A percentile compares a stretch with the other conserved stretches of the same genome.
phyloP scores from a whole-genome alignment of 441 rosid species.

The Kokia cookei region DNA sequence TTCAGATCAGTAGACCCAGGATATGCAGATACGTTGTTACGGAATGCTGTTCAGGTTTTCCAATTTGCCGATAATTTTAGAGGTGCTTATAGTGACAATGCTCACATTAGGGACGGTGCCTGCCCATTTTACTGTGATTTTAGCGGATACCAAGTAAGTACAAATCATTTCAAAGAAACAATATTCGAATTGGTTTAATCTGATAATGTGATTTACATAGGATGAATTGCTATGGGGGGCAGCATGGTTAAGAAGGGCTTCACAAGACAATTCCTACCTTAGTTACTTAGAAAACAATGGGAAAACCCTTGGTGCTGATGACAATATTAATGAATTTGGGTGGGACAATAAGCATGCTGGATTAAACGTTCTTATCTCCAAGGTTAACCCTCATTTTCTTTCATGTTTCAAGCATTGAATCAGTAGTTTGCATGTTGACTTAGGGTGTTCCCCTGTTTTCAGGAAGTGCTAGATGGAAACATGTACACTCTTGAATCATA shows the following conservation, averaged over 20 bases:
- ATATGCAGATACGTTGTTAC: conserved; percentile 64
- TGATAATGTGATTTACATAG: conserved; percentile 15
- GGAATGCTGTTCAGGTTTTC: conserved; percentile 52
- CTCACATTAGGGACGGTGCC: conserved; percentile 48
- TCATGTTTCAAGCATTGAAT: too few relatives aligned
- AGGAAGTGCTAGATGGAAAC: conserved; percentile 73
- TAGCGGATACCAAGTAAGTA: conserved; percentile 74
- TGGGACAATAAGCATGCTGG: conserved; percentile 98
- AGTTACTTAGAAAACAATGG: conserved; percentile 67
- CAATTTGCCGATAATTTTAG: conserved; percentile 73
- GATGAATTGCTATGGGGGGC: conserved; percentile 98
- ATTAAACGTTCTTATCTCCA: conserved; percentile 77
- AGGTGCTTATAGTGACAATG: conserved; percentile 90
- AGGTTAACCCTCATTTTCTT: conserved; percentile 37
- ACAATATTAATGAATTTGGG: conserved; percentile 82
- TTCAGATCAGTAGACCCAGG: conserved; percentile 73
- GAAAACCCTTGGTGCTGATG: conserved; percentile 76
- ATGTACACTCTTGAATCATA: conserved; percentile 58
- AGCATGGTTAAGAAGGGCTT: conserved; percentile 84
- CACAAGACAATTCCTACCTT: conserved; percentile 53
- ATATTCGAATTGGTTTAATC: background rate
- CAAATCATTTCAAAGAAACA: too few relatives aligned
- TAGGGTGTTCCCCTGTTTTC: background rate
- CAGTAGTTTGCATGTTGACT: too few relatives aligned
- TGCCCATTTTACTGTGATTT: conserved; percentile 96